These are phyloP conservation scores for Tetrapisispora nanseiensis DNA, from an alignment of 805 yeast species.

Conservation along the genomic window DNA sequence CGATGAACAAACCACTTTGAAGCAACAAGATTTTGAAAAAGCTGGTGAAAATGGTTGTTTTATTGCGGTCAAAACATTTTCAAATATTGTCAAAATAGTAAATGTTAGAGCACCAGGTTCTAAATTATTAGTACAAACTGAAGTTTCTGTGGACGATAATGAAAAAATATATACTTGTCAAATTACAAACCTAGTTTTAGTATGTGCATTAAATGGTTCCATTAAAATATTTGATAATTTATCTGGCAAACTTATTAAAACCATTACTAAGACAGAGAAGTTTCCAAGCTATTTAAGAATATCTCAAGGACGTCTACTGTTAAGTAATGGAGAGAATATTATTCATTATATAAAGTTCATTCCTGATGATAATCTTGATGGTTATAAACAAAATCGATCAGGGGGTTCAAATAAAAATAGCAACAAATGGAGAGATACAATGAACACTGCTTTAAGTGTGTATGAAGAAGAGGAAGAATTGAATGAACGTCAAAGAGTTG, in stretches of 20 bases:
- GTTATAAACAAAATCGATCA: neutral
- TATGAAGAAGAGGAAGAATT: conserved; percentile 23
- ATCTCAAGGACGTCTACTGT: conserved; percentile 25
- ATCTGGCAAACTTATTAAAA: conserved; percentile 24
- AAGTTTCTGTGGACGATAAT: conserved; percentile 14
- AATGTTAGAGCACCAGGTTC: conserved; percentile 21
- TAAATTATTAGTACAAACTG: conserved; percentile 10
- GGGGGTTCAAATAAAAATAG: conserved; percentile 5
- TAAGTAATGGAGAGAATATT: conserved; percentile 22
- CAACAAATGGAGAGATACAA: conserved; percentile 25
- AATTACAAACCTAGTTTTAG: conserved; percentile 24
- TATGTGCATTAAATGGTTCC: conserved; percentile 23
- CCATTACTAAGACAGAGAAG: conserved; percentile 25
- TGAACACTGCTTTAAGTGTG: conserved; percentile 18
- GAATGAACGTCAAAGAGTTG: conserved; percentile 8
- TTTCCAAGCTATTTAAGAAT: conserved; percentile 23
- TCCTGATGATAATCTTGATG: conserved; percentile 10
- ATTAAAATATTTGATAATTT: conserved; percentile 24
- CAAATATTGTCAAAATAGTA: conserved; percentile 16
- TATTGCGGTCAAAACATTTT: conserved; percentile 18
- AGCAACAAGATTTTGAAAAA: conserved; percentile 16
- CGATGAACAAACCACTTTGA: conserved; percentile 23
- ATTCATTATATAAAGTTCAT: conserved; percentile 24
- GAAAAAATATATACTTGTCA: conserved; percentile 22
- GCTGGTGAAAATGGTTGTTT: conserved; percentile 31